Conservation (phyloP, 2,329 filamentous ascomycete genomes). For the Phaeosphaeria sp. region DNA sequence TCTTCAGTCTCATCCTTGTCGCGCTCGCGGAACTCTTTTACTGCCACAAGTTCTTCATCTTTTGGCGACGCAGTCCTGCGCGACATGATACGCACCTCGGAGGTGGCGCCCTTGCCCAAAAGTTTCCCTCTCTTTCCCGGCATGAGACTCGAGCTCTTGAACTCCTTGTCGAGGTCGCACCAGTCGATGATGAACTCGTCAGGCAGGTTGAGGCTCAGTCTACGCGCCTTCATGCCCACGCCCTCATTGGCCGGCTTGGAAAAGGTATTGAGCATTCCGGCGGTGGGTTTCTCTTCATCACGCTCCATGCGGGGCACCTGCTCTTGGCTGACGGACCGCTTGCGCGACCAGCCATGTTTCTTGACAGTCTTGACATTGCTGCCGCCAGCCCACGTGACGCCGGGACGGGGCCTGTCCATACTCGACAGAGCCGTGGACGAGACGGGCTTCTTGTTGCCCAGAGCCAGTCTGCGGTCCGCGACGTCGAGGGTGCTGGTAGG, state of each 20-base stretch:
- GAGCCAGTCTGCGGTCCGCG: slow-evolving; percentile 11
- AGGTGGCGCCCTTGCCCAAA: slow-evolving; percentile 82
- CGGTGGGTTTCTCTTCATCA: slow-evolving; percentile 35
- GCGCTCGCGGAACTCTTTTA: slow-evolving; percentile 85
- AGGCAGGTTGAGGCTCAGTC: slow-evolving; percentile 74
- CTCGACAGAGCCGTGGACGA: slow-evolving; percentile 40
- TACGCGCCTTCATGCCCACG: slow-evolving; percentile 78
- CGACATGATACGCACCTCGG: slow-evolving; percentile 81
- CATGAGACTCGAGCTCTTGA: slow-evolving; percentile 69
- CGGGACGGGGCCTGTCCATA: slow-evolving; percentile 35
- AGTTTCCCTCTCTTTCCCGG: slow-evolving; percentile 75
- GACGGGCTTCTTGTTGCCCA: slow-evolving; percentile 24
- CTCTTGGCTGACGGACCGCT: slow-evolving; percentile 48
- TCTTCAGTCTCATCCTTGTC: slow-evolving; percentile 70
- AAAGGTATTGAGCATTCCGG: slow-evolving; percentile 44
- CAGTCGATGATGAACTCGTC: slow-evolving; percentile 77
- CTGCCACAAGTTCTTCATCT: slow-evolving; percentile 75
- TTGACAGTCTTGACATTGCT: slow-evolving; percentile 23
- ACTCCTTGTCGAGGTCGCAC: slow-evolving; percentile 72
- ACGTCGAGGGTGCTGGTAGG: slow-evolving; percentile 39
- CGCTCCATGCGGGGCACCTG: slow-evolving; percentile 32
- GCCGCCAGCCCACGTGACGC: slow-evolving; percentile 40
- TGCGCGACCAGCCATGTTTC: slow-evolving; percentile 31
- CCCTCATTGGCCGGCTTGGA: slow-evolving; percentile 66
- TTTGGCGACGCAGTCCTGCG: slow-evolving; percentile 65